Evolutionary conservation across 1,284 basidiomycete species (phyloP).

Genomic region (Inonotus hispidus): DNA sequence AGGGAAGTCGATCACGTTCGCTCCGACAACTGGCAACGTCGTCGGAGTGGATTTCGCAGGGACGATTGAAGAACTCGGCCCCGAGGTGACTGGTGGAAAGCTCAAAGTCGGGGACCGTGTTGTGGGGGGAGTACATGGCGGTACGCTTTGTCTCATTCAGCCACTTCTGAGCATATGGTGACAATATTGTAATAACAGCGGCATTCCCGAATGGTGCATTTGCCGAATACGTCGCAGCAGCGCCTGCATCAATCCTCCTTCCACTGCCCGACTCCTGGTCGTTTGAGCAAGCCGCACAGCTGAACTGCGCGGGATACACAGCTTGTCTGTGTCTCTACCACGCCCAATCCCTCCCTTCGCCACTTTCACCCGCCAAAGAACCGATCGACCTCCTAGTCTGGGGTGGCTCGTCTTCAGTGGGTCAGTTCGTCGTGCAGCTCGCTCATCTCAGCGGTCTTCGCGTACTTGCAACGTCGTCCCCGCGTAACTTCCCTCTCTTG

Average conservation of each 20-base stretch:
- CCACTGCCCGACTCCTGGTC: slow-evolving; percentile 26
- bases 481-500: slow-evolving; percentile 33
- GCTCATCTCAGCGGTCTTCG: slow-evolving; percentile 25
- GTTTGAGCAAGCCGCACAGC: slow-evolving; percentile 29
- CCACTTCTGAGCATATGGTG: too few relatives aligned
- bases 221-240: slow-evolving; percentile 23
- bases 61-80: slow-evolving; percentile 33
- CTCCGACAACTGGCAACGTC: slow-evolving; percentile 13
- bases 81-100: slow-evolving; percentile 23
- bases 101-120: slow-evolving; percentile 39
- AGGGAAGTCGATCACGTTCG: slow-evolving; percentile 5
- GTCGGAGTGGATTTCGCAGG: slow-evolving; percentile 44
- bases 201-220: slow-evolving; percentile 10
- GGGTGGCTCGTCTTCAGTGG: slow-evolving; percentile 37
- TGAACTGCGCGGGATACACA: slow-evolving; percentile 23
- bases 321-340: slow-evolving; percentile 24
- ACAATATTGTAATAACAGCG: not conserved
- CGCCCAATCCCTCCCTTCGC: slow-evolving; percentile 21
- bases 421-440: slow-evolving; percentile 39
- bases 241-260: slow-evolving; percentile 25
- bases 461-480: slow-evolving; percentile 37
- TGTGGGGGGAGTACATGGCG: slow-evolving; percentile 40
- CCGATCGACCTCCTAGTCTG: slow-evolving; percentile 32
- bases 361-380: slow-evolving; percentile 16
- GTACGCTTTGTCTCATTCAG: slow-evolving; percentile 11